Base-by-base conservation (phyloP, 805 yeast species). In the Candida jianshihensis region DNA sequence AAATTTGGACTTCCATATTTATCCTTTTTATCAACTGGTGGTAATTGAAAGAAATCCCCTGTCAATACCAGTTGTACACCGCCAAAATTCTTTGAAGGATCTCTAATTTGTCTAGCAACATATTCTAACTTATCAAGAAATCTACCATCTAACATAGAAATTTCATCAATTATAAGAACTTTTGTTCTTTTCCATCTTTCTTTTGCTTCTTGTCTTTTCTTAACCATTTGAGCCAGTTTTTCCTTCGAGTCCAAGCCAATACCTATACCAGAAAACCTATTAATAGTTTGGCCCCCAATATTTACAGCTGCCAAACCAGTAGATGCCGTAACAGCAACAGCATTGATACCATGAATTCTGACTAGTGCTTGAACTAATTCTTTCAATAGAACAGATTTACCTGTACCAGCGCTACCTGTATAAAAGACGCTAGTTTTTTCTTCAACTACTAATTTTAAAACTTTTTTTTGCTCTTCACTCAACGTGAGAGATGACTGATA, bases 1-100 rank as follows among this genome's bases (percentile, higher is more conserved):
- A 81, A 92, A 1, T 67, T 54, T 4, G 59, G 49, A 22, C 54
- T 54, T 3, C 63, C 59, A 28, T 42, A 52, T 19, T 51, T 51
- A 1, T 57, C 58, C 22, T 29, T 29, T n/a, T 29, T 29, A 10
- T 70, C 64, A 6, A 92, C 94, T 0, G 98, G 98, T 1, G 98
- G 98, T 30, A 92, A 66, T 61, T 92, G 98, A 59, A 82, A 89
- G 55, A 90, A 89, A 60, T 92, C 98, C n/a, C 98, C 98, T 4
- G 95, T 82, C 25, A 89, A 60, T 11, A 92, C 75, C 13, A 92
- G 47, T 52, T 92, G 98, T 30, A 92, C 80, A 0, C 98, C 98
- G 5, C 98, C 98, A 67, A 92, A 92, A 0, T 97, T 96, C 33
- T 44, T 46, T 12, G 63, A 56, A 18, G 46, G 59, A 17, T 60